Conservation (phyloP, 2,329 filamentous ascomycete genomes). For the Ophiostoma fasciatum region DNA sequence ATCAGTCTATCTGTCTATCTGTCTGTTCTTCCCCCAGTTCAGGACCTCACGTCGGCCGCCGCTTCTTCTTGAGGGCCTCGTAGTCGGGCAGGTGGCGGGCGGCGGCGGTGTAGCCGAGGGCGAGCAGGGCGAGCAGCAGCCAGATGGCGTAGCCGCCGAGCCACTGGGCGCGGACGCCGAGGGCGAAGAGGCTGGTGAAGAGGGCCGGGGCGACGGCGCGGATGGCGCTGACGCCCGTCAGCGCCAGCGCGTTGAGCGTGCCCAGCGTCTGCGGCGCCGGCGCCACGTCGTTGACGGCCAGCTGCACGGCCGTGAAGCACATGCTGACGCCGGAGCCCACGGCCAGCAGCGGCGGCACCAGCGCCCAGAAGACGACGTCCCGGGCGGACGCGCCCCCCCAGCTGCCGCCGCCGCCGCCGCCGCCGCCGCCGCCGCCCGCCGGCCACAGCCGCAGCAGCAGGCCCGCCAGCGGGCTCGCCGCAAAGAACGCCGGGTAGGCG, state of each 20-base stretch:
- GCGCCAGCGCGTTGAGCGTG: conserved; percentile 53
- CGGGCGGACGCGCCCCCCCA: no score
- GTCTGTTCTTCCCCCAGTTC: background rate
- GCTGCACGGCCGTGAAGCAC: conserved; percentile 56
- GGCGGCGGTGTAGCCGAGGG: conserved; percentile 18
- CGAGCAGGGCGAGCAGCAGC: conserved; percentile 35
- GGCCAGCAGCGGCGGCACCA: conserved; percentile 26
- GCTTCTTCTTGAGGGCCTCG: conserved; percentile 13
- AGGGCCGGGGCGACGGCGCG: conserved; percentile 51
- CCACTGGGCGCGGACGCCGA: conserved; percentile 47
- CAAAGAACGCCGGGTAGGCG: conserved; percentile 51
- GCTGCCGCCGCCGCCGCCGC: no score
- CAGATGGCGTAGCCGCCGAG: conserved; percentile 51
- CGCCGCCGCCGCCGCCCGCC: conserved; percentile 12
- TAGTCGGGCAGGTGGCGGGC: conserved; percentile 23
- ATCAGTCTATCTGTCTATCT: background rate
- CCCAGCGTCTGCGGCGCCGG: conserved; percentile 50
- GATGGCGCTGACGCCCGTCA: conserved; percentile 46
- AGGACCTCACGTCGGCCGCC: background rate
- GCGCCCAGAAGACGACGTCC: conserved; percentile 49
- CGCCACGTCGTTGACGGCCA: conserved; percentile 59
- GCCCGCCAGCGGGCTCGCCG: conserved; percentile 37
- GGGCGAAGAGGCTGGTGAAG: conserved; percentile 53
- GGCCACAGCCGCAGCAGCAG: conserved; percentile 32
- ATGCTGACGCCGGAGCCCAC: conserved; percentile 52